Evolutionary conservation across 73 alveolate genomes (phyloP), one percentile per base, ranked within the genome.

Genomic region (Halteria grandinella): DNA sequence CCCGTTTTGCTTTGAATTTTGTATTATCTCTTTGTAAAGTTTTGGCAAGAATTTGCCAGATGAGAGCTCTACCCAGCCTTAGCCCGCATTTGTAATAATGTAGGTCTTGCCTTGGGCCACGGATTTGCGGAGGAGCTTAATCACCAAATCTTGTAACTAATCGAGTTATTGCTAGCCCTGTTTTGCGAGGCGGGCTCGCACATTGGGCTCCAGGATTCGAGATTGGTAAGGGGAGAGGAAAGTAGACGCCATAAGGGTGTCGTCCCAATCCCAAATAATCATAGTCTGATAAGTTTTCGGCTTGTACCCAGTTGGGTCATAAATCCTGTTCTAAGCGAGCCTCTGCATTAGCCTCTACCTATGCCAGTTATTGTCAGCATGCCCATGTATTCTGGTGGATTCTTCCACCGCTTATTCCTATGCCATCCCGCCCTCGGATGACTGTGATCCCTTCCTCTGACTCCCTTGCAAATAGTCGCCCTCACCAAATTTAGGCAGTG

Each of bases 201-300:
- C 78, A 41, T 37, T 17, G 12, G 37, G 6, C 8, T 43, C 25
- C 4, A 62, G 41, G 23, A 62, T 62, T 5, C 43, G 45, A 7
- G 57, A 44, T 24, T 62, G 41, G 24, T 39, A 62, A 8, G 78
- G 78, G 15, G 78, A 36, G 17, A 91, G 57, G 74, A 91, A 91
- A 1, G 97, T 69, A 15, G 95, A 84, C 43, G 91, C 83, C 70
- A 91, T 88, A 34, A 91, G 69, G 10, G 97, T 91, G 63, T 91
- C 97, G 82, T 91, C 97, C 97, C 97, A 91, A 79, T 91, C 97
- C 63, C 82, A 91, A 31, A 80, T 80, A n/a, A 89, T 84, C 15
- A 88, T 47, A 33, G 84, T 89, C 52, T 89, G 69, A 33, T 85
- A 89, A 33, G 80, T 44, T 43, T 77, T 77, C 21, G 88, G 84